Base-by-base conservation (phyloP, 805 yeast species). In the Suhomyces sp. region DNA sequence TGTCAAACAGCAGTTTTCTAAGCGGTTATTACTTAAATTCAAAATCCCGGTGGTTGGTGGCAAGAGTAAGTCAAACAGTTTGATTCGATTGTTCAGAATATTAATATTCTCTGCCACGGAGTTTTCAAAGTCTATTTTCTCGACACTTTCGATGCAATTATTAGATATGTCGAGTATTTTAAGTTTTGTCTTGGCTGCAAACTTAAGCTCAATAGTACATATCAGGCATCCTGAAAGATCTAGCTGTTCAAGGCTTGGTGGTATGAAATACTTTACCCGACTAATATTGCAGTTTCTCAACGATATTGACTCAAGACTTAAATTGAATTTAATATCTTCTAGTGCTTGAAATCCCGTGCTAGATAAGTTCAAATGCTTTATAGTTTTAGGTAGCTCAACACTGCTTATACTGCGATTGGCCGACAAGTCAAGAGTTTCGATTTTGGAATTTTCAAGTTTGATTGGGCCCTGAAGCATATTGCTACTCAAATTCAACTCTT, bases 81-180 rank as follows among this genome's bases (percentile, higher is more conserved):
- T 35, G 2, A 52, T 12, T 17, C 45, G 15, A 19, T 52, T 52
- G 19, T 45, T 27, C 54, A 52, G 54, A 13, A 48, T 13, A 35
- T 52, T 43, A 35, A 52, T 46, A 7, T 4, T 6, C 20, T 21
- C n/a, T 15, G 48, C 31, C 12, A 15, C 35, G 24, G 48, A 44
- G 44, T 45, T 52, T 2, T 39, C 27, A 13, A 48, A 31, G 20
- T 13, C n/a, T 2, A 41, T 20, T 6, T 25, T n/a, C 6, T 17
- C 27, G n/a, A 47, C 13, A n/a, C 24, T 17, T 13, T 15, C 22
- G 9, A 47, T 22, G 17, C 29, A 13, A 29, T 46, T 46, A 12
- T 39, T 4, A 2, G 49, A 46, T 12, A 46, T 13, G n/a, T 46
- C 49, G 13, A 46, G 44, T 12, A 8, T n/a, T 24, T 46, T 35